Percentiles rank a stretch among this genome's conserved stretches.
Conservation (phyloP, 306 rosid genomes). For the Dryas drummondii region DNA sequence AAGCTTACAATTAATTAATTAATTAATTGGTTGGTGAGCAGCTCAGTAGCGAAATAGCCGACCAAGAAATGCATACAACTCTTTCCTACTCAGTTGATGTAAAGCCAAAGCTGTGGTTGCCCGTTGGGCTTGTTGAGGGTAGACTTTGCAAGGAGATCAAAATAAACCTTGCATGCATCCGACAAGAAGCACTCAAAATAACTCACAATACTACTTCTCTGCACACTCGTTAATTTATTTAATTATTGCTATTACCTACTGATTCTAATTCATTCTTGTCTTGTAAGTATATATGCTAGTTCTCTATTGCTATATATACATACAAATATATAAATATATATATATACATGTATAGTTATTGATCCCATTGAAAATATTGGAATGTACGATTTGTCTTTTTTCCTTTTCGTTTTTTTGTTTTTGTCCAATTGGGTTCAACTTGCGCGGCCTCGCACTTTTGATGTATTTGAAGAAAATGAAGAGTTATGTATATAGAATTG, state of each 20-base stretch:
- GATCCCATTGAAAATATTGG: not conserved
- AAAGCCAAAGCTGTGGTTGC: slow-evolving; percentile 84
- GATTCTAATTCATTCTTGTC: not conserved
- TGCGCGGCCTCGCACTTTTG: no score
- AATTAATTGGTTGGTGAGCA: slow-evolving; percentile 28
- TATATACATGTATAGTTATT: not conserved
- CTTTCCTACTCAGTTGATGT: slow-evolving; percentile 74
- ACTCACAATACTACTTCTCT: slow-evolving; percentile 6
- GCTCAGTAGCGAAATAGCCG: slow-evolving; percentile 29
- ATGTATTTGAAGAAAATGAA: no score
- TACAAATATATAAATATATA: no score
- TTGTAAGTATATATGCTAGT: no score
- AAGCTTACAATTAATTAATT: not conserved
- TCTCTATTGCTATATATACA: no score
- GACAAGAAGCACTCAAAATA: slow-evolving; percentile 56
- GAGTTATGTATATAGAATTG: no score
- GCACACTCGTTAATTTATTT: slow-evolving; percentile 8
- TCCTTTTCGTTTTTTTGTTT: not conserved
- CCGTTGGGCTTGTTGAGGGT: slow-evolving; percentile 71
- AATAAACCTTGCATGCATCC: slow-evolving; percentile 59
- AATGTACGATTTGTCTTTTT: not conserved
- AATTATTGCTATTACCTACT: not conserved
- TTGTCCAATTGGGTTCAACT: not conserved
- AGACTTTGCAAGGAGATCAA: slow-evolving; percentile 76
- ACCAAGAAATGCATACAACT: slow-evolving; percentile 32